Evolutionary conservation across 257 asterid species (phyloP).

Genomic region (Cynanchum wilfordii): DNA sequence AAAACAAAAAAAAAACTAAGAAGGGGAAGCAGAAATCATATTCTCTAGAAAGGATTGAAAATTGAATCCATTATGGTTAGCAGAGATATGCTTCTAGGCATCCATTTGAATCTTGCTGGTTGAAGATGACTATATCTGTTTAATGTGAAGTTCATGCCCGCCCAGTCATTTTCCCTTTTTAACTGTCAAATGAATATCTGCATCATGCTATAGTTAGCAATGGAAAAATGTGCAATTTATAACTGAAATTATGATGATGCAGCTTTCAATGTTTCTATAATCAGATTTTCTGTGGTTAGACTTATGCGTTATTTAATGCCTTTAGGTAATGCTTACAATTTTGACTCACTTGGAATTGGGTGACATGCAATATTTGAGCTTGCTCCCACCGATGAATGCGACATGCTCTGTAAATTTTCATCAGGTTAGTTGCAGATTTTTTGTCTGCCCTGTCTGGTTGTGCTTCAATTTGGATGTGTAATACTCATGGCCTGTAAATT

Average conservation of each 20-base stretch:
- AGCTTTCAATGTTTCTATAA: conserved; percentile 8
- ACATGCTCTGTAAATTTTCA: conserved; percentile 86
- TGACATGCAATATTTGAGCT: conserved; percentile 58
- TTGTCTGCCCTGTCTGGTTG: neutral
- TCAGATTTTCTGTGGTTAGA: neutral
- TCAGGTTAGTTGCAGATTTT: conserved; percentile 46
- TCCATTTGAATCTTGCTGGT: neutral
- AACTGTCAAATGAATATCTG: neutral
- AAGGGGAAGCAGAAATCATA: neutral
- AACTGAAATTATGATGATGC: neutral
- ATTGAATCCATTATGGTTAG: neutral
- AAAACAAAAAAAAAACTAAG: neutral
- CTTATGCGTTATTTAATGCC: conserved; percentile 26
- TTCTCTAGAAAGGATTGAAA: neutral
- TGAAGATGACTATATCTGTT: neutral
- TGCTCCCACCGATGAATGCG: conserved; percentile 79
- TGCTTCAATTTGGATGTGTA: neutral
- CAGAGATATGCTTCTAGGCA: neutral
- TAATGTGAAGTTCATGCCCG: neutral
- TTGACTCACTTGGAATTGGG: conserved; percentile 96
- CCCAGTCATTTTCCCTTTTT: neutral
- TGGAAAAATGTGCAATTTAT: neutral
- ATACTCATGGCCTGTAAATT: conserved; percentile 9
- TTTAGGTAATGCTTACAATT: conserved; percentile 79
- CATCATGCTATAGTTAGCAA: neutral